phyloP scores from a whole-genome alignment of 164 flowering plant genomes.

The Cinnamomum chago region DNA sequence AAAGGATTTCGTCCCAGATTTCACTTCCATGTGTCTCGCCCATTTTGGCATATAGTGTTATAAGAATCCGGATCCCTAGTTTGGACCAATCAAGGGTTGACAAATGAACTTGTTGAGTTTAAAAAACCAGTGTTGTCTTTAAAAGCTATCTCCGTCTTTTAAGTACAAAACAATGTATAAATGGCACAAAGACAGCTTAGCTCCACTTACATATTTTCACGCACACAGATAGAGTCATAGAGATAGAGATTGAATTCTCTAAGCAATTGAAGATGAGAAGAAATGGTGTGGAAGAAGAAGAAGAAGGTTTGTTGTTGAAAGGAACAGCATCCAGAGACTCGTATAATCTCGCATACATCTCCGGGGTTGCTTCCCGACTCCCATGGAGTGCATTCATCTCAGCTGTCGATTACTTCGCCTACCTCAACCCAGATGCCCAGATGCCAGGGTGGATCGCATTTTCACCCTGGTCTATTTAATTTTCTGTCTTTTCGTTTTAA shows the following conservation, averaged over 20 bases:
- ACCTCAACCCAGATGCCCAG: not conserved
- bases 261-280: not conserved
- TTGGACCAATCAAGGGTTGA: too few species aligned
- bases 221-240: not conserved
- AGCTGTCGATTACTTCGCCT: too few species aligned
- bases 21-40: too few species aligned
- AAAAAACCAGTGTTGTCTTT: too few species aligned
- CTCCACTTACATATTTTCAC: too few species aligned
- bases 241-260: not conserved
- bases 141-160: too few species aligned
- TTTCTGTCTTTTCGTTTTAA: constrained; percentile 38
- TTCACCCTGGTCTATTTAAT: constrained; percentile 78
- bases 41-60: too few species aligned
- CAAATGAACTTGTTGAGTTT: too few species aligned
- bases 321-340: constrained; percentile 49
- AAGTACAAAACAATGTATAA: too few species aligned
- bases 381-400: constrained; percentile 99
- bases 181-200: too few species aligned
- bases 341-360: constrained; percentile 68
- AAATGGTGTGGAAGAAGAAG: not conserved
- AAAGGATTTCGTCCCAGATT: too few species aligned
- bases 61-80: too few species aligned
- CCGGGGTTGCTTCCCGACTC: constrained; percentile 77
- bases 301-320: not conserved
- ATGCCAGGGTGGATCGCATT: constrained; percentile 62